Percentiles rank a stretch among this genome's conserved stretches.
phyloP scores from a whole-genome alignment of 2,329 filamentous ascomycete genomes.

The Fusarium coicis region DNA sequence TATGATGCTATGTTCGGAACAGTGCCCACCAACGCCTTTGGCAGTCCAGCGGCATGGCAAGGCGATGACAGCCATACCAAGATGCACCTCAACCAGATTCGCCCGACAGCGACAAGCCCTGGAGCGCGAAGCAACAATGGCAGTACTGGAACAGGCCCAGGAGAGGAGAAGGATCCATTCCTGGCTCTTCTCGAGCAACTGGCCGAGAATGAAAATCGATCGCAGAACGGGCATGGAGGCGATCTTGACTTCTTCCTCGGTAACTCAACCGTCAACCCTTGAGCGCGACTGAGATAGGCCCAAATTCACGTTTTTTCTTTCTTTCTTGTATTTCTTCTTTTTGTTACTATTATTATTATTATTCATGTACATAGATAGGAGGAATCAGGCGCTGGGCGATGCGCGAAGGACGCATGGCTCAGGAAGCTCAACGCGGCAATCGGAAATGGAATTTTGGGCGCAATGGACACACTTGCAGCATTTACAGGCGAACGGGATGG shows the following conservation, averaged over 20 bases:
- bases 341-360: background rate
- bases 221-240: slow-evolving; percentile 71
- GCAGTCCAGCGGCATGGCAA: slow-evolving; percentile 64
- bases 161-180: slow-evolving; percentile 83
- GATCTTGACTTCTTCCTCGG: slow-evolving; percentile 82
- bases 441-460: slow-evolving; percentile 10
- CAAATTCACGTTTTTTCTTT: background rate
- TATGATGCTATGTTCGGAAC: slow-evolving; percentile 72
- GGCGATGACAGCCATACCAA: slow-evolving; percentile 49
- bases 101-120: slow-evolving; percentile 51
- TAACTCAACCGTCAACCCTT: slow-evolving; percentile 34
- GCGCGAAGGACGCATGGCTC: slow-evolving; percentile 5
- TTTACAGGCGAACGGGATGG: slow-evolving; percentile 33
- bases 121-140: slow-evolving; percentile 61
- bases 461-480: slow-evolving; percentile 28
- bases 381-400: background rate
- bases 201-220: slow-evolving; percentile 78
- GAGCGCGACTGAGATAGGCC: background rate
- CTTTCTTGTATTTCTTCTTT: background rate
- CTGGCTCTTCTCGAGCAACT: slow-evolving; percentile 82
- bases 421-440: background rate
- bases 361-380: slow-evolving; percentile 2
- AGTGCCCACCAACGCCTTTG: slow-evolving; percentile 63
- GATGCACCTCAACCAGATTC: slow-evolving; percentile 35
- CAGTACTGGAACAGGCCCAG: slow-evolving; percentile 59